These are phyloP conservation scores for Hypoxylon sp. DNA, from an alignment of 2,329 filamentous ascomycete species.

Conservation along the genomic window DNA sequence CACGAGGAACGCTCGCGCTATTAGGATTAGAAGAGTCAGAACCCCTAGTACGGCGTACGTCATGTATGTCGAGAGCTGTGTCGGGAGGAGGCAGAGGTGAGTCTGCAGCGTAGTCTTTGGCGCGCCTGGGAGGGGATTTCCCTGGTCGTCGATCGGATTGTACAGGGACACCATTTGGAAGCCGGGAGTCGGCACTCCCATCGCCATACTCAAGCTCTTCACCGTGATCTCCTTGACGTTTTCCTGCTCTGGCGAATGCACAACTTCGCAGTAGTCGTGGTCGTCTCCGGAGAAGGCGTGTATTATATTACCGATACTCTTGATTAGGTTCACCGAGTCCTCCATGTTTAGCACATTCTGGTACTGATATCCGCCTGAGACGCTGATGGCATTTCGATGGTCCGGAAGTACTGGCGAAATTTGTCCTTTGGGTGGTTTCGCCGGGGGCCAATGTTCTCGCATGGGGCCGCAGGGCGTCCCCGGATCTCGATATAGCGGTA, in stretches of 20 bases:
- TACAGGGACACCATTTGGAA: conserved; percentile 91
- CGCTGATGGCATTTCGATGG: conserved; percentile 81
- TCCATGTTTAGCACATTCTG: conserved; percentile 89
- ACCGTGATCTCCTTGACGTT: conserved; percentile 88
- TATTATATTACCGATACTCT: conserved; percentile 83
- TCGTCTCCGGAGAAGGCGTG: conserved; percentile 97
- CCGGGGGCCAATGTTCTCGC: conserved; percentile 86
- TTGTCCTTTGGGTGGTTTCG: conserved; percentile 73
- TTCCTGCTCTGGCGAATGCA: conserved; percentile 78
- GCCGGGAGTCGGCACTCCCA: conserved; percentile 91
- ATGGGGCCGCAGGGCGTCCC: conserved; percentile 90
- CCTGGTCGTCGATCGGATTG: conserved; percentile 83
- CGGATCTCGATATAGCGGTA: conserved; percentile 86
- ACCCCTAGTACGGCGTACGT: conserved; percentile 78
- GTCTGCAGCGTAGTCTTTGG: conserved; percentile 80
- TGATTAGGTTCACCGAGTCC: conserved; percentile 82
- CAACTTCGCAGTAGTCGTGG: conserved; percentile 95
- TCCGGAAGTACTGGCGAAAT: conserved; percentile 70
- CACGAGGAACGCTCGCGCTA: conserved; percentile 70
- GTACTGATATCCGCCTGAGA: conserved; percentile 90
- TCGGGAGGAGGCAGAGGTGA: conserved; percentile 90
- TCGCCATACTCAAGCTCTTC: conserved; percentile 95
- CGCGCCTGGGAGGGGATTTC: conserved; percentile 62
- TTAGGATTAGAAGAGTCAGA: conserved; percentile 65
- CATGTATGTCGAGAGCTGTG: conserved; percentile 87